Evolutionary conservation across 495 filamentous ascomycete species (phyloP), one percentile per base, ranked within the genome.

Genomic region (Penicillium dipodomyicola): DNA sequence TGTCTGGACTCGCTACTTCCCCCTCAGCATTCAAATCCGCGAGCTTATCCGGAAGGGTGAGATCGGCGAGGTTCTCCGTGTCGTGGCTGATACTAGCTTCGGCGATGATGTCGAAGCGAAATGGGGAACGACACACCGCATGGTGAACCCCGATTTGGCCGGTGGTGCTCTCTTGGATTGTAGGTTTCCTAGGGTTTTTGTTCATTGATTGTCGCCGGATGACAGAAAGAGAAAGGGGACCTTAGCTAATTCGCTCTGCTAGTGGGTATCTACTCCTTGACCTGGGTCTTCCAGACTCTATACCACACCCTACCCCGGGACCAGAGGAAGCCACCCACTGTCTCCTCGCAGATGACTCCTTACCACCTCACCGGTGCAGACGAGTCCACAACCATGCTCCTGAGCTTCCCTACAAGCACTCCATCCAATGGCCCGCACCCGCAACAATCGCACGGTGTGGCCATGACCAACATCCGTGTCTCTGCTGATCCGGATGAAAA

Each of bases 1-100:
- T 17, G 89, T 97, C 12, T 97, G 94, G 93, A 97, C 92, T 39
- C 77, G 93, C 22, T 94, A 89, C 69, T 95, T 96, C 77, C 93
- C 93, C 2, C 69, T 93, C 5, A 87, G 84, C 60, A 82, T 88
- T 54, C 84, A 93, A 70, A 73, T 96, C 20, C 72, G 91, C 39
- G 79, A 91, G 50, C 63, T 91, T 62, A 86, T 95, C 52, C 72
- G 78, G 52, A 74, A 79, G 2, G 87, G 88, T 2, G 79, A 76
- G 52, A 86, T 97, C 60, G 92, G 93, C 8, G 82, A 84, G 42
- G 87, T 96, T 4, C 81, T 88, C 35, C 82, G 92, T 27, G 88
- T 90, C 2, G 78, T 84, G 58, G 88, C 92, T 30, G 92, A 96
- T 72, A 78, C 78, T 4, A 82, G 78, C 63, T 78, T 83, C 39